Base-by-base conservation (phyloP, 2,329 filamentous ascomycete species). In the Rhexocercosporidium sp. region DNA sequence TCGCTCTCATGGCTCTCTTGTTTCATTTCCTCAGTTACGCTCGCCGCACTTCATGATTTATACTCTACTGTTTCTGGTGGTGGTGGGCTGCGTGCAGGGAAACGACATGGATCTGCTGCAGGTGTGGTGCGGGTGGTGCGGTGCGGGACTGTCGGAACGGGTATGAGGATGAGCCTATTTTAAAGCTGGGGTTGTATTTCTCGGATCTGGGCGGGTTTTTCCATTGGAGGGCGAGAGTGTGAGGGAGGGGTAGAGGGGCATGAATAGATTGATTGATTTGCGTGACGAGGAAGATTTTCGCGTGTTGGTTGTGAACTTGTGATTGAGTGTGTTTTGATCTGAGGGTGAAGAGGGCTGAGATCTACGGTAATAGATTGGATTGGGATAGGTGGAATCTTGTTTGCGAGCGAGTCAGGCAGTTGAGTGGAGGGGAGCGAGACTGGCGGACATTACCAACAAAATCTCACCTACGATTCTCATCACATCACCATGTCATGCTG, bases 71-170 rank as follows among this genome's bases (percentile, higher is more conserved):
- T 11, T 16, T 37, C 54, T 39, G 31, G 16, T 20, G 9, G 20
- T 57, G 34, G 4, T 47, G n/a, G n/a, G n/a, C n/a, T 51, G 11
- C 47, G 22, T 6, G 5, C n/a, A 41, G 41, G 20, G 34, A 20
- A 59, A 46, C 25, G 53, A 57, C 27, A 57, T 22, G 53, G 53
- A 25, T 59, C n/a, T 20, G 53, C 53, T 56, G 53, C 53, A 39
- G 29, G 16, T 44, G 56, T 27, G 37, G 56, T 29, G 22, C 25
- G 49, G n/a, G n/a, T n/a, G n/a, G n/a, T 31, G 31, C 53, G 53
- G 53, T 22, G 53, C 34, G 53, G 53, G 53, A 25, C 53, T n/a
- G 53, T 34, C 27, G 51, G 51, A 56, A 31, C 29, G 29, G 51
- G 29, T 56, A 59, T 14, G 16, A 9, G 56, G 29, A 44, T 41